Percentiles rank a stretch among this genome's conserved stretches.
Evolutionary conservation across 129 eudicot species (phyloP).

Genomic region (Centrapalus pauciflorus): DNA sequence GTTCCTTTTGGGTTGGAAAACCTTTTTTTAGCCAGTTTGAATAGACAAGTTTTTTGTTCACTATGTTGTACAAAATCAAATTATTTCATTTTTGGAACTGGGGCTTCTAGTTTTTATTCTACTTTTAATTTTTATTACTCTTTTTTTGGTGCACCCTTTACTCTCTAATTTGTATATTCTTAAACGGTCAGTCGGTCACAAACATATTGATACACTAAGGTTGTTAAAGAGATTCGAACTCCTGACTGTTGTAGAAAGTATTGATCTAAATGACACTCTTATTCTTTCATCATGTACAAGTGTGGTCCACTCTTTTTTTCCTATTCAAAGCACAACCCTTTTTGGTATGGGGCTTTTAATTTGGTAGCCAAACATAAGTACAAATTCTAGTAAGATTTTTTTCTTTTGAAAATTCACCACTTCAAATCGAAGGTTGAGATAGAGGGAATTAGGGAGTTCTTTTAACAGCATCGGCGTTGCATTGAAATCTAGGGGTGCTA

Average conservation of each 20-base stretch:
- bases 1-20: constrained; percentile 1
- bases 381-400: not conserved
- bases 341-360: not conserved
- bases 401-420: not conserved
- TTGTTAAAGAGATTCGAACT: not conserved
- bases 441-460: not conserved
- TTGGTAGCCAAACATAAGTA: constrained; percentile 7
- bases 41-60: not conserved
- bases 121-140: not conserved
- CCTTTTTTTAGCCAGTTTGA: constrained; percentile 5
- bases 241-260: not conserved
- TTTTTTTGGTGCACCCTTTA: not conserved
- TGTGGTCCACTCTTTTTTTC: not conserved
- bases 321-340: not conserved
- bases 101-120: constrained; percentile 3
- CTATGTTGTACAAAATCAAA: not conserved
- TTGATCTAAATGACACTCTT: no score
- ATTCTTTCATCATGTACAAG: no score
- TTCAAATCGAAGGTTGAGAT: not conserved
- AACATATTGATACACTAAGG: not conserved
- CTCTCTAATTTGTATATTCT: not conserved
- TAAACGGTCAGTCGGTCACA: no score
- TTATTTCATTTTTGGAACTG: constrained; percentile 1
- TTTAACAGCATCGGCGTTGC: not conserved
- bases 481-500: not conserved